phyloP scores from a whole-genome alignment of 208 protist species.

The Leishmania guyanensis region DNA sequence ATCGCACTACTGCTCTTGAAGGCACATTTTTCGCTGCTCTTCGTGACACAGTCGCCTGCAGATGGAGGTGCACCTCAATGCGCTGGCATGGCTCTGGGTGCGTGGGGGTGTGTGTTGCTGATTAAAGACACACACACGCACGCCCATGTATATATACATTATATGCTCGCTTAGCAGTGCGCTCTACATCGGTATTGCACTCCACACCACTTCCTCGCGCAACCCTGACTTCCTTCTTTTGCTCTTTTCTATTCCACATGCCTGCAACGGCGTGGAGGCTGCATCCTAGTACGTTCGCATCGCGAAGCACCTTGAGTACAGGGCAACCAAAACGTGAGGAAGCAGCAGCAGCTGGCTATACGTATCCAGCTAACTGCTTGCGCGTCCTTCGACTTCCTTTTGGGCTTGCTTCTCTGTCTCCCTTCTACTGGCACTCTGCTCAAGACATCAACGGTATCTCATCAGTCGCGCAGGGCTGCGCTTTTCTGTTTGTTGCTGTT shows the following conservation, averaged over 20 bases:
- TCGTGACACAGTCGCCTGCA: neutral
- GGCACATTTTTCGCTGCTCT: neutral
- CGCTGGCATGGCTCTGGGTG: neutral
- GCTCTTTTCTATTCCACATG: neutral
- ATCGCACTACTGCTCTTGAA: neutral
- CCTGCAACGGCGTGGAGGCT: neutral
- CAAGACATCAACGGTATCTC: no score
- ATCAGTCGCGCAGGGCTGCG: neutral
- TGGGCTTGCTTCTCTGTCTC: no score
- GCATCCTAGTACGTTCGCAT: neutral
- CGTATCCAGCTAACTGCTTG: neutral
- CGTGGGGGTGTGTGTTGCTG: neutral
- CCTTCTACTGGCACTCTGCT: no score
- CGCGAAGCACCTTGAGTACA: neutral
- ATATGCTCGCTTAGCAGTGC: neutral
- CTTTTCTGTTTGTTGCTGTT: neutral
- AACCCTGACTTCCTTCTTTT: neutral
- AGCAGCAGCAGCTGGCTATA: neutral
- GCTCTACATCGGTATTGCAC: neutral
- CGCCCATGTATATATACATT: neutral
- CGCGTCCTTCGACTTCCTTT: neutral
- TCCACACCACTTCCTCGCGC: neutral
- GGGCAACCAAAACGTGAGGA: neutral
- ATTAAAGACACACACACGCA: slow-evolving; percentile 12
- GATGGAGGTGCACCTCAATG: neutral